Percentiles rank a stretch among this genome's conserved stretches.
phyloP scores from a whole-genome alignment of 306 rosid species.

The Corylus heterophylla region DNA sequence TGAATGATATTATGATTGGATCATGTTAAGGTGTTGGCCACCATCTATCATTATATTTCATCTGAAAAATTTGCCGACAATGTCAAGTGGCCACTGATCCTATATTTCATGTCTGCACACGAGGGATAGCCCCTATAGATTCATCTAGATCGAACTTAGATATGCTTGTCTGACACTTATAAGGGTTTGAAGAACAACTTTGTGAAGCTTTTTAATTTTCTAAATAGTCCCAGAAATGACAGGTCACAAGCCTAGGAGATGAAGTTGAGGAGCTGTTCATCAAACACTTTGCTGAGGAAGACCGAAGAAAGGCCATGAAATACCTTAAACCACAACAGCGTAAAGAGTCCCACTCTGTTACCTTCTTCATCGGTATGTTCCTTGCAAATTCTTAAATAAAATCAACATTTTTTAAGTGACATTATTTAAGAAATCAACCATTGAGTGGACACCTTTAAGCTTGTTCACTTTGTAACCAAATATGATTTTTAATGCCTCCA shows the following conservation, averaged over 20 bases:
- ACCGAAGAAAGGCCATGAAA: slow-evolving; percentile 91
- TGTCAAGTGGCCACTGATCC: slow-evolving; percentile 63
- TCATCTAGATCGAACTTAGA: slow-evolving; percentile 34
- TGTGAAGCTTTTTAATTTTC: slow-evolving; percentile 31
- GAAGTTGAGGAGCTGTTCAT: slow-evolving; percentile 86
- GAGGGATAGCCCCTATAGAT: slow-evolving; percentile 29
- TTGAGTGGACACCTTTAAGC: slow-evolving; percentile 37
- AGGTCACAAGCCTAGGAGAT: slow-evolving; percentile 71
- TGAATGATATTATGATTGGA: slow-evolving; percentile 33
- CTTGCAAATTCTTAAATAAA: not conserved
- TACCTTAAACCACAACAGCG: slow-evolving; percentile 83
- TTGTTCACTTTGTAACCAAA: slow-evolving; percentile 47
- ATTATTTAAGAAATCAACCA: slow-evolving; percentile 23
- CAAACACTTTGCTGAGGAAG: slow-evolving; percentile 66
- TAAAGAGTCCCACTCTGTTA: slow-evolving; percentile 78
- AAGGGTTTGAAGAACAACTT: slow-evolving; percentile 8
- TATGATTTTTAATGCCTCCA: slow-evolving; percentile 33
- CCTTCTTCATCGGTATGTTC: slow-evolving; percentile 89
- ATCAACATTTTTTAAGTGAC: not conserved
- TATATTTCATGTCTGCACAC: slow-evolving; percentile 44
- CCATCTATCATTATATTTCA: slow-evolving; percentile 35
- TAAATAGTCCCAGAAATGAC: slow-evolving; percentile 43
- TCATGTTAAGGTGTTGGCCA: slow-evolving; percentile 55
- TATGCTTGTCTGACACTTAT: slow-evolving; percentile 60
- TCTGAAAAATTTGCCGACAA: slow-evolving; percentile 57